Conservation (phyloP, 2,329 filamentous ascomycete species). For the Geosmithia flava region DNA sequence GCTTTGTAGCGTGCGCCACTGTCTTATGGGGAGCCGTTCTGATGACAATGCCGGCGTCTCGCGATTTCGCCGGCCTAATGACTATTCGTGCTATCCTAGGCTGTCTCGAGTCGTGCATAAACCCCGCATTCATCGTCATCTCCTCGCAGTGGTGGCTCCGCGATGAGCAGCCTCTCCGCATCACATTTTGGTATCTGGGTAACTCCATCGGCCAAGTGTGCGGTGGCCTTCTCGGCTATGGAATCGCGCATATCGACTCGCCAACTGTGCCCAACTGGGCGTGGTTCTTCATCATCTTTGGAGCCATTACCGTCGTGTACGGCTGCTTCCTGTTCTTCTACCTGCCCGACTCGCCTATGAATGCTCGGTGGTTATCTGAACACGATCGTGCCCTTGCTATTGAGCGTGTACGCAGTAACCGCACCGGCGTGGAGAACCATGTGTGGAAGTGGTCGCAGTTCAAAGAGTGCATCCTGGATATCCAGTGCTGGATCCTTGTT, state of each 20-base stretch:
- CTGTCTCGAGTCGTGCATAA: neutral
- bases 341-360: slow-evolving; percentile 25
- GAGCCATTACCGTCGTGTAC: slow-evolving; percentile 26
- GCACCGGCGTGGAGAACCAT: slow-evolving; percentile 26
- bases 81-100: neutral
- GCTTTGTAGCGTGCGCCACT: neutral
- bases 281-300: slow-evolving; percentile 6
- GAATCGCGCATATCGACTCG: neutral
- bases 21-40: neutral
- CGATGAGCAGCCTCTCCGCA: neutral
- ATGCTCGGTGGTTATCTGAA: slow-evolving; percentile 15
- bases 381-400: slow-evolving; percentile 15
- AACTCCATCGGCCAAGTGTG: neutral
- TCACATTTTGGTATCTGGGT: neutral
- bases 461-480: slow-evolving; percentile 17
- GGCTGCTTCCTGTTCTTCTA: slow-evolving; percentile 22
- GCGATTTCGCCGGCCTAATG: no score
- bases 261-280: neutral
- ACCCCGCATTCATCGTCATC: neutral
- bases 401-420: slow-evolving; percentile 15
- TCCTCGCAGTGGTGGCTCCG: neutral
- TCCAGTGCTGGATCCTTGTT: slow-evolving; percentile 27
- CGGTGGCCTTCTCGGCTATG: neutral
- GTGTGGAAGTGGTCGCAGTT: slow-evolving; percentile 30
- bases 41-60: no score